Percentiles rank a stretch among this genome's conserved stretches.
Evolutionary conservation across 208 protist genomes (phyloP).

Genomic region (Wallacemonas sp.): DNA sequence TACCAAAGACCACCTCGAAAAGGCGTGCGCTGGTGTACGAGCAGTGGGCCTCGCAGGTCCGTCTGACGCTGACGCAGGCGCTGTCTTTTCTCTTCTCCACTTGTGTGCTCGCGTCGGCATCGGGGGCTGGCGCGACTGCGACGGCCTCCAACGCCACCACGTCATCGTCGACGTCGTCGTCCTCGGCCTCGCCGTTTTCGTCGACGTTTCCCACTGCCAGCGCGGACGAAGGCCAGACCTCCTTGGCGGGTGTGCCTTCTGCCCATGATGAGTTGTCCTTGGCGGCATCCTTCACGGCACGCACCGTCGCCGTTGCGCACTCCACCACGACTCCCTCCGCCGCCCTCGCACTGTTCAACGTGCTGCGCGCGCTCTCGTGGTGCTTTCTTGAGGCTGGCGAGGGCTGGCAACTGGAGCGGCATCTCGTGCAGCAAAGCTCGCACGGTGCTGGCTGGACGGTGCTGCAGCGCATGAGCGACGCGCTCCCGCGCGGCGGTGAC

Average conservation of each 20-base stretch:
- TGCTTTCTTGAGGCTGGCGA: constrained; percentile 42
- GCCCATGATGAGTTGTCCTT: too few relatives aligned
- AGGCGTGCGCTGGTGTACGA: too few relatives aligned
- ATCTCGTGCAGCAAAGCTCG: constrained; percentile 3
- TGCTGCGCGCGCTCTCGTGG: constrained; percentile 37
- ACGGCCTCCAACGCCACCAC: too few relatives aligned
- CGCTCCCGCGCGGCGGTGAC: background rate
- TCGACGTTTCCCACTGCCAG: too few relatives aligned
- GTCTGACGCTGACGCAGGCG: background rate
- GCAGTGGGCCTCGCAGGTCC: too few relatives aligned
- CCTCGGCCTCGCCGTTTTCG: too few relatives aligned
- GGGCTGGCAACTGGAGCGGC: constrained; percentile 20
- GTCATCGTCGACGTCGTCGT: too few relatives aligned
- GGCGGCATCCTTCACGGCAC: background rate
- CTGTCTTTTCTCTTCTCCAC: background rate
- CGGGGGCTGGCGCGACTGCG: too few relatives aligned
- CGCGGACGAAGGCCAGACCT: too few relatives aligned
- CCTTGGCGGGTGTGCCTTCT: too few relatives aligned
- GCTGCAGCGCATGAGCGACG: background rate
- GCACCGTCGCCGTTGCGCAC: background rate
- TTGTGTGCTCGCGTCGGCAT: background rate
- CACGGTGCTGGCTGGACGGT: background rate
- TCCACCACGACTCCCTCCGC: background rate
- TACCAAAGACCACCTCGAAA: too few relatives aligned
- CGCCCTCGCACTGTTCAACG: constrained; percentile 13